These are phyloP conservation scores for Cicer yamashitae DNA, from an alignment of 306 rosid genomes.

Conservation along the genomic window DNA sequence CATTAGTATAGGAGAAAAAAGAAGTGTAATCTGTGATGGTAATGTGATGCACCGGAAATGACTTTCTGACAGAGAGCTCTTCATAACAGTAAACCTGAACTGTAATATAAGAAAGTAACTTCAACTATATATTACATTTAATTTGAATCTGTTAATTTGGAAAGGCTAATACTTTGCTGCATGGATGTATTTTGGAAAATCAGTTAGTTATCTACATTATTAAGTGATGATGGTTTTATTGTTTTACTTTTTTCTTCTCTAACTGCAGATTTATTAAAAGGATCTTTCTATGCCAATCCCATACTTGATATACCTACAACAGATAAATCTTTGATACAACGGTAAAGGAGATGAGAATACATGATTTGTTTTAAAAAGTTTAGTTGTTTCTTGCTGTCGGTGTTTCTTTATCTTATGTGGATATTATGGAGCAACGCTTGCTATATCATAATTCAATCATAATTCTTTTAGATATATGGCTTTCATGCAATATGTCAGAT, in stretches of 20 bases:
- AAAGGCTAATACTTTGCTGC: constrained; percentile 17
- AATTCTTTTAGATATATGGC: constrained; percentile 1
- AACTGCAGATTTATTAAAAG: constrained; percentile 79
- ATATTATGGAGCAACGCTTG: constrained; percentile 20
- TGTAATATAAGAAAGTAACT: constrained; percentile 5
- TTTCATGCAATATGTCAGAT: constrained; percentile 4
- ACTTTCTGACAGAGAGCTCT: constrained; percentile 12
- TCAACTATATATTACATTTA: background rate
- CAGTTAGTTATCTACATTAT: constrained; percentile 26
- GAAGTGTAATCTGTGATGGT: background rate
- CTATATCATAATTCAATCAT: constrained; percentile 33
- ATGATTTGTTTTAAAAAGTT: constrained; percentile 18
- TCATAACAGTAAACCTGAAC: constrained; percentile 30
- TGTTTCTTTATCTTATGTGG: constrained; percentile 20
- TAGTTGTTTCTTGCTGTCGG: constrained; percentile 31
- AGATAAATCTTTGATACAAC: constrained; percentile 69
- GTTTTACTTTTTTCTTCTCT: constrained; percentile 17
- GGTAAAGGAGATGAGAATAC: constrained; percentile 51
- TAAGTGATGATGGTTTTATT: constrained; percentile 19
- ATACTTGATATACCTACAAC: constrained; percentile 82
- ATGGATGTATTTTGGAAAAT: constrained; percentile 31
- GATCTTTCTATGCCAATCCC: constrained; percentile 96
- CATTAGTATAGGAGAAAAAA: background rate
- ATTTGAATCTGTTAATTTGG: constrained; percentile 24
- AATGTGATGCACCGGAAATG: background rate